Evolutionary conservation across 1,284 basidiomycete species (phyloP).

Genomic region (Boletus semigastroideus): DNA sequence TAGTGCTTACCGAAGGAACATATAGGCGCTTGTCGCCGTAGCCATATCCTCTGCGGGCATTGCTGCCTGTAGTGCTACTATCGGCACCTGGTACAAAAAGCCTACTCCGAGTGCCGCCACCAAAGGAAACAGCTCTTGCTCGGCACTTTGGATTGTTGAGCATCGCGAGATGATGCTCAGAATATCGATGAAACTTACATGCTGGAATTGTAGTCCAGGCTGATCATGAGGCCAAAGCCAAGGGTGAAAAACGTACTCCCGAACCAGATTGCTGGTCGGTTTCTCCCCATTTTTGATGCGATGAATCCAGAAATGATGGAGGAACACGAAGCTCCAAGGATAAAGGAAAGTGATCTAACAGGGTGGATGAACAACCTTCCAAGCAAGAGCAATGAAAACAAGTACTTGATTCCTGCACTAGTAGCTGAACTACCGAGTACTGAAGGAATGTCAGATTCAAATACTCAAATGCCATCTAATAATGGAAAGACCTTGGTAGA

Average conservation of each 20-base stretch:
- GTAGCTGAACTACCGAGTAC: slow-evolving; percentile 17
- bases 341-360: slow-evolving; percentile 72
- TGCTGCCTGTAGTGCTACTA: slow-evolving; percentile 73
- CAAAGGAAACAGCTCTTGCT: slow-evolving; percentile 59
- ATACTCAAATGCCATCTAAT: not conserved
- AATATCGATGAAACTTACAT: slow-evolving; percentile 37
- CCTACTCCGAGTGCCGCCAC: slow-evolving; percentile 62
- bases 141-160: slow-evolving; percentile 41
- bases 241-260: slow-evolving; percentile 56
- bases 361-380: not conserved
- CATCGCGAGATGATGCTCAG: not conserved
- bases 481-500: slow-evolving; percentile 16
- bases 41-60: slow-evolving; percentile 84
- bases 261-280: slow-evolving; percentile 62
- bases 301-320: slow-evolving; percentile 61
- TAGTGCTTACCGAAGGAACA: slow-evolving; percentile 50
- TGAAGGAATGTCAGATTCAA: not conserved
- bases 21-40: slow-evolving; percentile 68
- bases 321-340: slow-evolving; percentile 56
- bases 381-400: not conserved
- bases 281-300: slow-evolving; percentile 57
- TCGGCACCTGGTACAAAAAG: slow-evolving; percentile 64
- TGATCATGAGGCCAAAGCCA: slow-evolving; percentile 66
- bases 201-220: slow-evolving; percentile 43
- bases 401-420: slow-evolving; percentile 15